Evolutionary conservation across 805 yeast genomes (phyloP), one percentile per base, ranked within the genome.

Genomic region (Saturnispora besseyi): DNA sequence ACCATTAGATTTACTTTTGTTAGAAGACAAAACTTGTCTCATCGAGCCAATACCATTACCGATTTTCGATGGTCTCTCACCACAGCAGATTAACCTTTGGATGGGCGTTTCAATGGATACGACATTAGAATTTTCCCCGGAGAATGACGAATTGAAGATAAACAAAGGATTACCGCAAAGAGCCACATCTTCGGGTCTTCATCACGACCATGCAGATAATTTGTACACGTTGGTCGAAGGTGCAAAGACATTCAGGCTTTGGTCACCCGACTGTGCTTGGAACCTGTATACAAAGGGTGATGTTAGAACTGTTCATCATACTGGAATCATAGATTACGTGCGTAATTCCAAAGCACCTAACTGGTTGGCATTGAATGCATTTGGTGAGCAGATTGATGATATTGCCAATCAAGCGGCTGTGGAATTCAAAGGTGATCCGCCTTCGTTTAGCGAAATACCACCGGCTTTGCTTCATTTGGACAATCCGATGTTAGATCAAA

Each of bases 151-250:
- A 1, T 13, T 22, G 30, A 32, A 15, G 21, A 30, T 22, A 15
- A 26, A 47, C 31, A 18, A 41, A 24, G 45, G 41, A 5, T 11
- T 32, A 18, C 84, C 87, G 1, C 75, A 77, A 1, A 56, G 56
- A n/a, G 69, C 71, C 1, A 70, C 81, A 0, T 81, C 88, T 0
- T 81, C 89, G 1, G 91, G 91, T 0, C 65, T 84, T 11, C 91
- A 84, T 57, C 91, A 84, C 61, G 91, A 84, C 61, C 90, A 84
- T 63, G 87, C 90, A 1, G 90, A 84, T 59, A 84, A 84, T 58
- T 65, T 84, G 33, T 84, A 84, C 60, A 69, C 84, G 4, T 76
- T 84, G 1, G 59, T 79, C 1, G 64, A 72, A 28, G 93, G 91
- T 0, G 59, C 57, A 7, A 84, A 84, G 57, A 61, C 89, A 52